A percentile compares a stretch with the other conserved stretches of the same genome.
Evolutionary conservation across 1,284 basidiomycete species (phyloP).

Genomic region (Heterobasidion annosum): DNA sequence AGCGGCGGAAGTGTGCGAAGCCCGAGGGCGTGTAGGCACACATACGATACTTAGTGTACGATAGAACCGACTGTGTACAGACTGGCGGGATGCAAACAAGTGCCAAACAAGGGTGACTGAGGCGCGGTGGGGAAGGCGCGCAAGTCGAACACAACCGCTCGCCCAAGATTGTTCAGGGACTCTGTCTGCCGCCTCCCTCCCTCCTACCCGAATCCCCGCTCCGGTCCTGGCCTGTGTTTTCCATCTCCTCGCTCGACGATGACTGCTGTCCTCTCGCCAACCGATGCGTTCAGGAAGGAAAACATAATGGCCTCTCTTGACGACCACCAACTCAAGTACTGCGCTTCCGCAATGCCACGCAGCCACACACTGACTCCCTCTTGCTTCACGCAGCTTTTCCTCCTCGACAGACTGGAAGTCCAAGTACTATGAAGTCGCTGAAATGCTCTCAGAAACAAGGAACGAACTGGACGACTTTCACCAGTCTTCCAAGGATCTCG

Average conservation of each 20-base stretch:
- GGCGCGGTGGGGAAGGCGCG: not conserved
- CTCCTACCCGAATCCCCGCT: conserved; percentile 6
- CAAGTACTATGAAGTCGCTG: conserved; percentile 80
- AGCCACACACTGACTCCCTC: conserved; percentile 3
- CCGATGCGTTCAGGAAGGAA: conserved; percentile 49
- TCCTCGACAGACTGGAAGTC: conserved; percentile 62
- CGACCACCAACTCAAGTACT: conserved; percentile 53
- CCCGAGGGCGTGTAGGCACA: conserved; percentile 47
- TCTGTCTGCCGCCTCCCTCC: not conserved
- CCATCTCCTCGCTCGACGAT: conserved; percentile 24
- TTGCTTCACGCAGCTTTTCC: conserved; percentile 35
- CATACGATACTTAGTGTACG: too few relatives aligned
- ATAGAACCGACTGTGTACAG: too few relatives aligned
- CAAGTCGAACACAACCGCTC: not conserved
- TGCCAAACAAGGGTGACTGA: not conserved
- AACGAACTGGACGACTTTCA: conserved; percentile 90
- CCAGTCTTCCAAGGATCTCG: conserved; percentile 83
- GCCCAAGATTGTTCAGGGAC: not conserved
- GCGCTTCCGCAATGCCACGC: not conserved
- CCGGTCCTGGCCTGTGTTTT: conserved; percentile 10
- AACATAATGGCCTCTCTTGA: conserved; percentile 48
- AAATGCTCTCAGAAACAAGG: conserved; percentile 80
- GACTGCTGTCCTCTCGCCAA: conserved; percentile 57
- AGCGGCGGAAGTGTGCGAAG: conserved; percentile 86
- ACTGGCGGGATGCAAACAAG: not conserved